phyloP scores from a whole-genome alignment of 73 alveolate genomes.

The Blepharisma stoltei region DNA sequence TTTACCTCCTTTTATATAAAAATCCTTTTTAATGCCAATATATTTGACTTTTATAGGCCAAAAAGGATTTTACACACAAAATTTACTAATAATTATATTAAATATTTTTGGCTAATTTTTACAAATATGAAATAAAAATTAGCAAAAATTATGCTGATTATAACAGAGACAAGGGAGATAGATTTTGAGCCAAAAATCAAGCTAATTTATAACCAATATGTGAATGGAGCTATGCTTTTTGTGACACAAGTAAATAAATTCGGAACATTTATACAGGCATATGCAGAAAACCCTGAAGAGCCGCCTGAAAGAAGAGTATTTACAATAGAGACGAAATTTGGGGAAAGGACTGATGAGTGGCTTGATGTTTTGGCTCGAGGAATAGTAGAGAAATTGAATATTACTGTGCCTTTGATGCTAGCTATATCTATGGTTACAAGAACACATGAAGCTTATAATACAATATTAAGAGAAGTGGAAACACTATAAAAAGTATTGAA shows the following conservation, averaged over 20 bases:
- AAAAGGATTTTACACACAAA: no score
- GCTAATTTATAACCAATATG: neutral
- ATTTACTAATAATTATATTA: no score
- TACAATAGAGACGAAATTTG: neutral
- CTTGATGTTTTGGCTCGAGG: constrained; percentile 5
- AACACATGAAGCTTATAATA: neutral
- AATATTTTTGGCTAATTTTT: no score
- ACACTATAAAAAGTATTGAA: neutral
- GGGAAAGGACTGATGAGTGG: constrained; percentile 24
- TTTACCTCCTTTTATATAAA: no score
- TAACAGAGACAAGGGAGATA: neutral
- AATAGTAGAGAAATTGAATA: neutral
- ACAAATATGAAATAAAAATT: no score
- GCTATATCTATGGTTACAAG: neutral
- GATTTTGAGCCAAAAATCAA: neutral
- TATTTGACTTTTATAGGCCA: no score
- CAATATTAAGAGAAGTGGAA: neutral
- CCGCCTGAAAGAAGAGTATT: neutral
- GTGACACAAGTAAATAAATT: constrained; percentile 15
- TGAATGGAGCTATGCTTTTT: neutral
- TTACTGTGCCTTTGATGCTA: neutral
- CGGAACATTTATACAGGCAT: constrained; percentile 2
- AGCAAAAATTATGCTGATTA: no score
- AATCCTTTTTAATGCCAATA: no score
- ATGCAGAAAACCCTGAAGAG: constrained; percentile 6